Percentiles rank a stretch among this genome's conserved stretches.
These are phyloP conservation scores for Macrophomina pseudophaseolina DNA, from an alignment of 2,329 filamentous ascomycete species.

Conservation along the genomic window DNA sequence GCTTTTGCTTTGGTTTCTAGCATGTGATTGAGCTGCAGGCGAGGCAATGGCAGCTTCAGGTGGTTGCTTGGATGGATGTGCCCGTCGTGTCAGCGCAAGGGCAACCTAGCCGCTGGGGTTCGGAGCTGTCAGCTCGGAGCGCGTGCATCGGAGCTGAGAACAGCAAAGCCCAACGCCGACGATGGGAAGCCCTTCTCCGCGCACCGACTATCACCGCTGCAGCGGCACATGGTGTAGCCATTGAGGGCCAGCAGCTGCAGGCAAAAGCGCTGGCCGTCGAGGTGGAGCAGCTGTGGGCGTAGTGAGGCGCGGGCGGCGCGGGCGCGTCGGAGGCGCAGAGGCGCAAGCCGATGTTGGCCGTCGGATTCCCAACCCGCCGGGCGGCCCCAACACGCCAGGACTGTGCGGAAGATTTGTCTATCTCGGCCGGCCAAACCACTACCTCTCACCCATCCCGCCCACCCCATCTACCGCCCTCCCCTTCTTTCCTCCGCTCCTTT, in stretches of 20 bases:
- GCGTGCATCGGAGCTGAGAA: slow-evolving; percentile 16
- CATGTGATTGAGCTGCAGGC: not conserved
- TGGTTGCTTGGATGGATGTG: not conserved
- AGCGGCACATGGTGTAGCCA: not conserved
- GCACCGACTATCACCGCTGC: too few relatives aligned
- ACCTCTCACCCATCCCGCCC: slow-evolving; percentile 24
- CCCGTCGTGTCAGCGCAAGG: not conserved
- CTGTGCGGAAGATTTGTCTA: slow-evolving; percentile 26
- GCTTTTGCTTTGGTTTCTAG: not conserved
- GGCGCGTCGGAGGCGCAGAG: slow-evolving; percentile 14
- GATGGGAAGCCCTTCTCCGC: not conserved
- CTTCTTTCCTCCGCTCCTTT: slow-evolving; percentile 24
- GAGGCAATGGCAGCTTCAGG: not conserved
- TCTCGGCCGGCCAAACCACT: slow-evolving; percentile 24
- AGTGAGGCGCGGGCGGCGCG: slow-evolving; percentile 16
- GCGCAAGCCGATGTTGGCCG: slow-evolving; percentile 23
- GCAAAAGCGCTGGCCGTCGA: not conserved
- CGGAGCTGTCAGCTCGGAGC: slow-evolving; percentile 7
- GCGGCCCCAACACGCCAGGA: slow-evolving; percentile 24
- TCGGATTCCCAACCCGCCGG: slow-evolving; percentile 27
- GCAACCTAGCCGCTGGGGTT: not conserved
- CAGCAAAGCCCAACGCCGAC: slow-evolving; percentile 3
- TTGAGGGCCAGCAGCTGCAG: not conserved
- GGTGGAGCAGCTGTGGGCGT: not conserved
- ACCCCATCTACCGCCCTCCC: slow-evolving; percentile 22